Conservation (phyloP, 306 rosid genomes). For the Dalbergia cultrata region DNA sequence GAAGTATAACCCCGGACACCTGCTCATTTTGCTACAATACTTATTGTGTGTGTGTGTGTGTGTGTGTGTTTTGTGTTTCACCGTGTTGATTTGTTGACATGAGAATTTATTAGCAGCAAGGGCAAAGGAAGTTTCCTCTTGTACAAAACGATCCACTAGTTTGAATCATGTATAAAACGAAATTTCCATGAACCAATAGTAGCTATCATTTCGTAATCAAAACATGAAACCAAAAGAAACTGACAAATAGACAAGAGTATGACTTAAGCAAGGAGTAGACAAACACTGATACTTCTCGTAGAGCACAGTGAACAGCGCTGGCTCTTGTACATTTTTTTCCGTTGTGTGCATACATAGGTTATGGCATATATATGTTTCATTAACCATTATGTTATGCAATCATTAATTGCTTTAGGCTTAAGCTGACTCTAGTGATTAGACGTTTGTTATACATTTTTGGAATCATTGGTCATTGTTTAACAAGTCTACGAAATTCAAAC, state of each 20-base stretch:
- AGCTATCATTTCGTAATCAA: conserved; percentile 15
- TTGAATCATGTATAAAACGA: conserved; percentile 43
- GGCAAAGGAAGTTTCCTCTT: conserved; percentile 67
- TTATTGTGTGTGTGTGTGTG: neutral
- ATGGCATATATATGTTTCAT: neutral
- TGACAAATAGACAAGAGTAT: conserved; percentile 37
- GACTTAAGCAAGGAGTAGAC: conserved; percentile 39
- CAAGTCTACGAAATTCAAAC: conserved; percentile 2
- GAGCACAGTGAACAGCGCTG: neutral
- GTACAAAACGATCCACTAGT: conserved; percentile 45
- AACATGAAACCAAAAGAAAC: conserved; percentile 22
- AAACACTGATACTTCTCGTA: conserved; percentile 24
- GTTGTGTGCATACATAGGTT: neutral
- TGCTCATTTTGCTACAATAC: conserved; percentile 53
- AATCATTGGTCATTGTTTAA: conserved; percentile 39
- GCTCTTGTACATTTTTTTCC: conserved; percentile 3
- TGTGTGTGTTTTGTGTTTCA: conserved; percentile 16
- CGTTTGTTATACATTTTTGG: conserved; percentile 26
- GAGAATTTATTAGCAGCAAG: conserved; percentile 54
- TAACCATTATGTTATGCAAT: conserved; percentile 15
- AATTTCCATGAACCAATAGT: conserved; percentile 58
- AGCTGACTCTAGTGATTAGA: conserved; percentile 31
- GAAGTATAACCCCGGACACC: conserved; percentile 58
- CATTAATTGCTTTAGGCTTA: conserved; percentile 44
- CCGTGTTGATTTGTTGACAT: conserved; percentile 47